phyloP scores from a whole-genome alignment of 257 asterid genomes.

The Cynanchum wilfordii region DNA sequence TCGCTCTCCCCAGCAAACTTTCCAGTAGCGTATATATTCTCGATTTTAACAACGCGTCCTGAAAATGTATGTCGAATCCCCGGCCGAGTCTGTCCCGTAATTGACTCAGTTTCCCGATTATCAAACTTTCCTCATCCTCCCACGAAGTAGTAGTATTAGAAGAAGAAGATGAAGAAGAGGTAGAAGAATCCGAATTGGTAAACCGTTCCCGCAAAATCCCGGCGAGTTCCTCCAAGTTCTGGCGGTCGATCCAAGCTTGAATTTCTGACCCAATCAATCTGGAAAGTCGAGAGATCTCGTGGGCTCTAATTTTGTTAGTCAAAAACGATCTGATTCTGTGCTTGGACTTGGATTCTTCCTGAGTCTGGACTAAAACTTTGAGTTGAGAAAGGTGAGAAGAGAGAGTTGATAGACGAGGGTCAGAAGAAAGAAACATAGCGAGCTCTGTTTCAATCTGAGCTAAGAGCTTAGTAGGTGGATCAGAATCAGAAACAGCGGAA shows the following conservation, averaged over 20 bases:
- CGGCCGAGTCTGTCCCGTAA: slow-evolving; percentile 37
- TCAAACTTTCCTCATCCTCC: slow-evolving; percentile 21
- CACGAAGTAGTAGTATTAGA: not conserved
- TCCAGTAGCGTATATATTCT: slow-evolving; percentile 40
- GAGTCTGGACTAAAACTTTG: slow-evolving; percentile 32
- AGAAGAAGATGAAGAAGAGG: too few species aligned
- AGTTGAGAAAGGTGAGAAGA: slow-evolving; percentile 43
- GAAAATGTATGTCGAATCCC: slow-evolving; percentile 53
- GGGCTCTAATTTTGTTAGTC: slow-evolving; percentile 39
- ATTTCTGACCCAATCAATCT: slow-evolving; percentile 48
- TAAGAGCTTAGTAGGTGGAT: slow-evolving; percentile 36
- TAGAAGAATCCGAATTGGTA: not conserved
- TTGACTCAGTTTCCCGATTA: slow-evolving; percentile 25
- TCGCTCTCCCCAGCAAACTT: slow-evolving; percentile 30
- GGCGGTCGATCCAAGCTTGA: slow-evolving; percentile 54
- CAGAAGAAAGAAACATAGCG: slow-evolving; percentile 32
- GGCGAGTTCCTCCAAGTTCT: slow-evolving; percentile 30
- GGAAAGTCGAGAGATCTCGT: slow-evolving; percentile 53
- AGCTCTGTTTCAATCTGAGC: slow-evolving; percentile 43
- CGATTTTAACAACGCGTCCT: slow-evolving; percentile 48
- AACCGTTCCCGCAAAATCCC: slow-evolving; percentile 20
- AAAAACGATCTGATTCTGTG: slow-evolving; percentile 44
- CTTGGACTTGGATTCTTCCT: slow-evolving; percentile 30
- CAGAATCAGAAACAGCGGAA: too few species aligned
- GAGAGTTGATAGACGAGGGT: slow-evolving; percentile 42